These are phyloP conservation scores for Streptanthus diversifolius DNA, from an alignment of 345 rosid species.

Conservation along the genomic window DNA sequence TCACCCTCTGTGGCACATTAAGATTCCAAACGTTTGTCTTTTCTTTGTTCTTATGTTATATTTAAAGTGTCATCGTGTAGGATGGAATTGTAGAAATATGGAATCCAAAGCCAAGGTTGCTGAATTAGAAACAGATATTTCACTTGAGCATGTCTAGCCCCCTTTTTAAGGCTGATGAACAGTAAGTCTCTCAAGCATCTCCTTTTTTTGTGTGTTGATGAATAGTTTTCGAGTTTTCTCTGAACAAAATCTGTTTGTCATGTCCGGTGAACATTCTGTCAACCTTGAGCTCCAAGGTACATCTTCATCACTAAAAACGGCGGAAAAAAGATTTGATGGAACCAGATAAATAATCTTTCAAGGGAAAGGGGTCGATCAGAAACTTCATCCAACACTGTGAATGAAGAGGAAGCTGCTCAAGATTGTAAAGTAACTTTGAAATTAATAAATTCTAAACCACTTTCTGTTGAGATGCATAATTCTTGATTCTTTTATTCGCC, in stretches of 20 bases:
- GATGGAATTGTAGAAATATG: too few species aligned
- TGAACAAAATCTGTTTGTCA: neutral
- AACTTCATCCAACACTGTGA: neutral
- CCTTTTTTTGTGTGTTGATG: neutral
- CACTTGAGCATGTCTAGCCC: neutral
- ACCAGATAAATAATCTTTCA: neutral
- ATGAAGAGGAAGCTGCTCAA: slow-evolving; percentile 2
- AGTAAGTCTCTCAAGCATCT: slow-evolving; percentile 13
- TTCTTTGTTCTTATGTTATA: too few species aligned
- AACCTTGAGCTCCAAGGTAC: neutral
- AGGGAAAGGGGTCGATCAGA: neutral
- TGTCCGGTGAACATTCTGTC: slow-evolving; percentile 4
- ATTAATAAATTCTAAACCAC: neutral
- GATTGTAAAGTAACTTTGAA: neutral
- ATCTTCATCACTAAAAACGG: neutral
- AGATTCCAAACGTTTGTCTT: too few species aligned
- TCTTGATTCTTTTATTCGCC: neutral
- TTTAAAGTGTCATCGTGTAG: too few species aligned
- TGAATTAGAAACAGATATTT: slow-evolving; percentile 24
- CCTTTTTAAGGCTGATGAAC: neutral
- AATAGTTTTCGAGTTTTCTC: neutral
- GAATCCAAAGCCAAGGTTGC: too few species aligned
- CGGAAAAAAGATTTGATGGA: neutral
- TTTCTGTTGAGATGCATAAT: neutral
- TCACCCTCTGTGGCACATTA: too few species aligned